Evolutionary conservation across 495 filamentous ascomycete species (phyloP).

Genomic region (Tuber melanosporum): DNA sequence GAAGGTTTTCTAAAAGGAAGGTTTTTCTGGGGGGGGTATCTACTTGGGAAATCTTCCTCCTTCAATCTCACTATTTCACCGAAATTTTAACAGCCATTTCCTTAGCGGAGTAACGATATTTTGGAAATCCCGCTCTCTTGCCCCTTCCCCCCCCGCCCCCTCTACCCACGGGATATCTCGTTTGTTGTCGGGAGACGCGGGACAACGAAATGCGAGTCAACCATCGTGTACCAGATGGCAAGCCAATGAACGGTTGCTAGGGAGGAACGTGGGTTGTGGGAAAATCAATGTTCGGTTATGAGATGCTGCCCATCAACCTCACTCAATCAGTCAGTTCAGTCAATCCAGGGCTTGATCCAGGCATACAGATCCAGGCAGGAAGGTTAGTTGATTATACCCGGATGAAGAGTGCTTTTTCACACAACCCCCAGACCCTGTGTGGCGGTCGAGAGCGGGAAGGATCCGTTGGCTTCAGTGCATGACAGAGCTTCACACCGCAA

Average conservation of each 20-base stretch:
- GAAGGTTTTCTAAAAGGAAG: background rate
- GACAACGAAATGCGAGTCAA: constrained; percentile 18
- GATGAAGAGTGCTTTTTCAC: background rate
- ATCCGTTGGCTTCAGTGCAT: background rate
- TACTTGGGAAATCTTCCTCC: background rate
- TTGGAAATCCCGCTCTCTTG: constrained; percentile 4
- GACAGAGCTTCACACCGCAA: background rate
- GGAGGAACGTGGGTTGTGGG: constrained; percentile 26
- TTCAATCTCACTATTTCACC: background rate
- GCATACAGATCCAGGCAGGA: background rate
- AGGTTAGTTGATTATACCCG: background rate
- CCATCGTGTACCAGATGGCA: constrained; percentile 25
- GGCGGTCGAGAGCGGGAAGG: background rate
- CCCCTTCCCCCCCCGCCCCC: constrained; percentile 7
- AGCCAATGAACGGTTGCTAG: constrained; percentile 36
- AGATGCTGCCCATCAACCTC: background rate
- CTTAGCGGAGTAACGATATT: background rate
- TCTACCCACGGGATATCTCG: constrained; percentile 11
- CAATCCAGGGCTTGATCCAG: background rate
- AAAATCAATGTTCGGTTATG: constrained; percentile 1
- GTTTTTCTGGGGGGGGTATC: background rate
- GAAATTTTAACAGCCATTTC: background rate
- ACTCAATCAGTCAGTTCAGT: background rate
- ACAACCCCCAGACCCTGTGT: background rate
- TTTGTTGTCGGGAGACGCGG: constrained; percentile 19